These are phyloP conservation scores for Peterozyma xylosa DNA, from an alignment of 805 yeast genomes.

Conservation along the genomic window DNA sequence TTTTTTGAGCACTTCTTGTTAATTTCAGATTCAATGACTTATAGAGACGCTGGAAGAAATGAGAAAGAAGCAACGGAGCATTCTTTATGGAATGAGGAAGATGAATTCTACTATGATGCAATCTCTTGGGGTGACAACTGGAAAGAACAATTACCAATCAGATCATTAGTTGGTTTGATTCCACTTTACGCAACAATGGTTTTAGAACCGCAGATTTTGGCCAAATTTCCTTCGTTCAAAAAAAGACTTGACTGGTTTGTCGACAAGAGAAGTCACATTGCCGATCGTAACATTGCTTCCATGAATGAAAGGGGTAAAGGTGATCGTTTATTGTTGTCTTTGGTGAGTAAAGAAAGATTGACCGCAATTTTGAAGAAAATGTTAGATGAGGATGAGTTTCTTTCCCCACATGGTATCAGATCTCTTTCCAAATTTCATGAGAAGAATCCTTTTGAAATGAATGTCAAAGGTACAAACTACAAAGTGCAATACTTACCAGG, in stretches of 20 bases:
- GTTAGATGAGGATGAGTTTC: constrained; percentile 82
- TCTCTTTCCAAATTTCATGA: constrained; percentile 84
- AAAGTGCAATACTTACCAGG: constrained; percentile 75
- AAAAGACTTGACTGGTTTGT: constrained; percentile 81
- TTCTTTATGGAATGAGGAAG: constrained; percentile 85
- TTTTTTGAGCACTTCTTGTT: constrained; percentile 88
- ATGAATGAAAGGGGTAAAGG: constrained; percentile 76
- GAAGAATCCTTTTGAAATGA: constrained; percentile 76
- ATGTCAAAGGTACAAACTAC: constrained; percentile 69
- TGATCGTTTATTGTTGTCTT: constrained; percentile 68
- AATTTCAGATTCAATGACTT: constrained; percentile 92
- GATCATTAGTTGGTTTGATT: constrained; percentile 86
- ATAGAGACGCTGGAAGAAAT: constrained; percentile 34
- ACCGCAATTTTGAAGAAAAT: constrained; percentile 66
- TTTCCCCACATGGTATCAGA: constrained; percentile 79
- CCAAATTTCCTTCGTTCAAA: constrained; percentile 74
- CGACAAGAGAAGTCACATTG: constrained; percentile 57
- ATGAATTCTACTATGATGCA: constrained; percentile 85
- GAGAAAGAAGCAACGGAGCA: constrained; percentile 39
- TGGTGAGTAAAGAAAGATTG: constrained; percentile 76
- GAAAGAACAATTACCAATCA: constrained; percentile 67
- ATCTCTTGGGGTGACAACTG: constrained; percentile 71
- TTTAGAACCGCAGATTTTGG: constrained; percentile 74
- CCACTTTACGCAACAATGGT: constrained; percentile 88
- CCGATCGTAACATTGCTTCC: constrained; percentile 79